phyloP scores from a whole-genome alignment of 306 rosid species.

The Senna tora region DNA sequence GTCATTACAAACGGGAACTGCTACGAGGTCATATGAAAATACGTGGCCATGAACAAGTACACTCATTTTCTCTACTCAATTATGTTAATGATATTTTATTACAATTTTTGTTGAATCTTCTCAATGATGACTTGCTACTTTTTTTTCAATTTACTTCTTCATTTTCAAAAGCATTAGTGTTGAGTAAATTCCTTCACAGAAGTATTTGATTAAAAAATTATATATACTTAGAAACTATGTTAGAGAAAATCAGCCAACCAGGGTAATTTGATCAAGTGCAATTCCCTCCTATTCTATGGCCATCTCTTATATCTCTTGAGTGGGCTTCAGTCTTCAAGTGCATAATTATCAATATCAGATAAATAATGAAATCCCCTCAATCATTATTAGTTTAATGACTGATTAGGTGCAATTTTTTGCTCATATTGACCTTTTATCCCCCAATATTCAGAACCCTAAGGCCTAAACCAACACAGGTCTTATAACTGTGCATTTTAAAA shows the following conservation, averaged over 20 bases:
- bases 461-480: no score
- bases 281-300: background rate
- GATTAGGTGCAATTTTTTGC: no score
- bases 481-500: no score
- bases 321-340: background rate
- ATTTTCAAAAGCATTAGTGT: slow-evolving; percentile 1
- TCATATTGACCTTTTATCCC: no score
- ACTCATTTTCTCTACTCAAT: slow-evolving; percentile 25
- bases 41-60: slow-evolving; percentile 85
- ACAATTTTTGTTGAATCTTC: slow-evolving; percentile 19
- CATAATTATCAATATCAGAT: background rate
- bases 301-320: background rate
- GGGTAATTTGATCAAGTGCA: slow-evolving; percentile 15
- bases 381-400: no score
- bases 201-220: background rate
- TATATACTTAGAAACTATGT: background rate
- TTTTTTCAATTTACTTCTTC: slow-evolving; percentile 10
- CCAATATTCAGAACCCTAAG: no score
- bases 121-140: background rate
- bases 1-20: slow-evolving; percentile 87
- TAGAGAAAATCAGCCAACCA: slow-evolving; percentile 14
- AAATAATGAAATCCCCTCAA: slow-evolving; percentile 1
- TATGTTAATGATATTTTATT: background rate
- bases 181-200: background rate
- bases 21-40: slow-evolving; percentile 64